Conservation (phyloP, 2,329 filamentous ascomycete genomes). For the Chaetomiaceae sp. region DNA sequence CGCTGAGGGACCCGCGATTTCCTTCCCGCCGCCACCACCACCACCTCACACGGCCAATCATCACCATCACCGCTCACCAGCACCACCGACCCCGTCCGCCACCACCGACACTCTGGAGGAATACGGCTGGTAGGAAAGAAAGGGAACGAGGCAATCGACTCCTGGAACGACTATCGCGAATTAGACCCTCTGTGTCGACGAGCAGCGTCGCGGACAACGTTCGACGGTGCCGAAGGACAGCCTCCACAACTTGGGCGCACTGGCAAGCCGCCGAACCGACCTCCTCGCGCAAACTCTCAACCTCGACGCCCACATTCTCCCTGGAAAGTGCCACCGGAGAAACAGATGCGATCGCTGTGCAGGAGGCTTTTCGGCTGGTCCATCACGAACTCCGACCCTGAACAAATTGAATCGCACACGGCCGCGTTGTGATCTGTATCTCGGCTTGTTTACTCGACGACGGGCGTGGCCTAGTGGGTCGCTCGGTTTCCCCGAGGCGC, state of each 20-base stretch:
- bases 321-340: too few species aligned
- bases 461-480: neutral
- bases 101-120: neutral
- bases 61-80: neutral
- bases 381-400: neutral
- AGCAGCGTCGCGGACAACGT: neutral
- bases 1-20: neutral
- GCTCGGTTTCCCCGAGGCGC: constrained; percentile 4
- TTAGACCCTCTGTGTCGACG: too few species aligned
- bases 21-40: neutral
- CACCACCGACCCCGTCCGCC: neutral
- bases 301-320: neutral
- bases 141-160: neutral
- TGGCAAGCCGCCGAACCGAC: neutral
- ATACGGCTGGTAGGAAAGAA: neutral
- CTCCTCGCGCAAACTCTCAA: neutral
- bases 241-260: neutral
- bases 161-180: neutral
- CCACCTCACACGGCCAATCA: too few species aligned
- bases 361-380: neutral
- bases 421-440: neutral
- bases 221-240: neutral
- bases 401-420: neutral
- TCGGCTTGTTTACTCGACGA: neutral
- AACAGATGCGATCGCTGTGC: constrained; percentile 6